A percentile compares a stretch with the other conserved stretches of the same genome.
Conservation (phyloP, 768 basidiomycete genomes). For the Panellus pusillus region DNA sequence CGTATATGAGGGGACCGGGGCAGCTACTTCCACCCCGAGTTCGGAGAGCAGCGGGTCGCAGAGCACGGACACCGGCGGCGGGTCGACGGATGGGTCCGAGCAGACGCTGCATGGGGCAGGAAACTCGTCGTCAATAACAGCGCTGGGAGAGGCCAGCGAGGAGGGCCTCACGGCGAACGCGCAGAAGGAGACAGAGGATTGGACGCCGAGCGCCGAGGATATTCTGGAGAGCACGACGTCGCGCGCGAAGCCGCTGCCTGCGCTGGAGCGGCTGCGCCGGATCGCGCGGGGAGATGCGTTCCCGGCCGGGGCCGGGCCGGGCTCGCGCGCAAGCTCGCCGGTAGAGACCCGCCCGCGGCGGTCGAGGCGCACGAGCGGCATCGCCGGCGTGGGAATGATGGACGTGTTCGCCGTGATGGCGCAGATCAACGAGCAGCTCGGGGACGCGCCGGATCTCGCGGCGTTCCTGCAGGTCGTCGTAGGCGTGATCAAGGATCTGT, state of each 20-base stretch:
- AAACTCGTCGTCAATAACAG: no score
- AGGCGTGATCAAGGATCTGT: slow-evolving; percentile 71
- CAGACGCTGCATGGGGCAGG: slow-evolving; percentile 22
- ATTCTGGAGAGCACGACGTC: slow-evolving; percentile 74
- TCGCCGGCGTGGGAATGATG: slow-evolving; percentile 58
- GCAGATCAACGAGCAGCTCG: slow-evolving; percentile 81
- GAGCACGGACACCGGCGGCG: slow-evolving; percentile 6
- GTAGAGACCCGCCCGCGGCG: slow-evolving; percentile 15
- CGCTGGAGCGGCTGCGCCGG: slow-evolving; percentile 66
- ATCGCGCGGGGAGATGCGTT: slow-evolving; percentile 31
- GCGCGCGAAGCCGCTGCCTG: slow-evolving; percentile 64
- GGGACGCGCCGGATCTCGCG: slow-evolving; percentile 61
- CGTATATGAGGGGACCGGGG: neutral
- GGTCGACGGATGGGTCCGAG: slow-evolving; percentile 22
- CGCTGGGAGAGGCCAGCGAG: no score
- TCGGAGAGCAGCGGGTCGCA: slow-evolving; percentile 2
- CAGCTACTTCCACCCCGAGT: neutral
- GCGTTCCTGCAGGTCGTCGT: slow-evolving; percentile 72
- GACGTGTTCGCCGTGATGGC: slow-evolving; percentile 77
- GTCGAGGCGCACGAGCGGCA: slow-evolving; percentile 19
- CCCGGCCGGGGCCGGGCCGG: neutral
- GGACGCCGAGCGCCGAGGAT: slow-evolving; percentile 41
- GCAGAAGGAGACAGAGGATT: no score
- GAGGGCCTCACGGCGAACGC: no score
- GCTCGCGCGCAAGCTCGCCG: slow-evolving; percentile 11